Evolutionary conservation across 768 basidiomycete species (phyloP).

Genomic region (Lentinula lateritia): DNA sequence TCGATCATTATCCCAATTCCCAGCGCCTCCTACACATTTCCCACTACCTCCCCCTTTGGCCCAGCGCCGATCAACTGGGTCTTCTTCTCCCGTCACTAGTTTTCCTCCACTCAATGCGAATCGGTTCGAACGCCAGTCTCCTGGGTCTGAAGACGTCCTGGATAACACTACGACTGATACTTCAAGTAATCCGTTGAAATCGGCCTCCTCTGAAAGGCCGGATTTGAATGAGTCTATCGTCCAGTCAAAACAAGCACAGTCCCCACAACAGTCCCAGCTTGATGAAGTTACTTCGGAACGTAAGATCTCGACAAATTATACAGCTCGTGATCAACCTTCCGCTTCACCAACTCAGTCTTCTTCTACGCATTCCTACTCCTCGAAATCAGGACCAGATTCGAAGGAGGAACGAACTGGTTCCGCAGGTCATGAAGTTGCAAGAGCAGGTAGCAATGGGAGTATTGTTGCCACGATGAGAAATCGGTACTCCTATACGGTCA

Average conservation of each 20-base stretch:
- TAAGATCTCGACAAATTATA: background rate
- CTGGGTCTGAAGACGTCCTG: background rate
- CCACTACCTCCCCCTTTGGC: conserved; percentile 46
- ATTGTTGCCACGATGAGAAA: conserved; percentile 67
- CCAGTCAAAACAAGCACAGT: background rate
- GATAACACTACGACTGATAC: background rate
- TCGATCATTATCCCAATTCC: conserved; percentile 70
- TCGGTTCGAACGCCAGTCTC: background rate
- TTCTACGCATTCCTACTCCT: background rate
- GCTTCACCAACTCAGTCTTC: background rate
- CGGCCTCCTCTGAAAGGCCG: background rate
- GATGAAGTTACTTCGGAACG: background rate
- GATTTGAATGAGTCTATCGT: background rate
- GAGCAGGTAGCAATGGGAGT: conserved; percentile 44
- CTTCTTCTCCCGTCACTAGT: conserved; percentile 18
- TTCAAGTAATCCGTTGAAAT: background rate
- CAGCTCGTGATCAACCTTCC: background rate
- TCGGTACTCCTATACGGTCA: conserved; percentile 53
- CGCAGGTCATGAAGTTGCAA: conserved; percentile 30
- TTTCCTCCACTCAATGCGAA: conserved; percentile 7
- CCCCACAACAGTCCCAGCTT: background rate
- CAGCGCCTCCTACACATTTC: conserved; percentile 66
- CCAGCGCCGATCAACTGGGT: conserved; percentile 15
- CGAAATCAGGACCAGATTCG: conserved; percentile 8
- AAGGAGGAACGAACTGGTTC: conserved; percentile 9